These are phyloP conservation scores for Phoma herbarum DNA, from an alignment of 2,329 filamentous ascomycete species.

Conservation along the genomic window DNA sequence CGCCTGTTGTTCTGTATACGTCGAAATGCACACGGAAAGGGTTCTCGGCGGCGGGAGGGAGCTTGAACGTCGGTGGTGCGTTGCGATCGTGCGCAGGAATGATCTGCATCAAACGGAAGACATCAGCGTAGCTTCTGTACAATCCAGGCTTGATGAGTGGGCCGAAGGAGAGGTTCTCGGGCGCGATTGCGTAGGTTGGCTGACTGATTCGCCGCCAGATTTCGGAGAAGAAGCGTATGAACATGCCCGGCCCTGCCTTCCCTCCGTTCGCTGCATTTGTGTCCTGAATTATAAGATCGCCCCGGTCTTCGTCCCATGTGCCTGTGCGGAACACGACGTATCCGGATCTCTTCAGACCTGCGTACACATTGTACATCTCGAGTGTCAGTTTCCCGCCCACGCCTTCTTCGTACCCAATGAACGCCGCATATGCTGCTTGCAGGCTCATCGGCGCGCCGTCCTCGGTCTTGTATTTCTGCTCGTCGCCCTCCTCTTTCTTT, in stretches of 20 bases:
- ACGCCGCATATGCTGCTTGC: slow-evolving; percentile 86
- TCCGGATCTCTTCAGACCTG: slow-evolving; percentile 81
- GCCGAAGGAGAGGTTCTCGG: slow-evolving; percentile 48
- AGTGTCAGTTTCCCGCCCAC: slow-evolving; percentile 64
- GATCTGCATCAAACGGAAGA: slow-evolving; percentile 80
- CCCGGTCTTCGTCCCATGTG: slow-evolving; percentile 52
- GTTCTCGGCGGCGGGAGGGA: slow-evolving; percentile 47
- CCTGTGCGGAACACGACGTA: slow-evolving; percentile 81
- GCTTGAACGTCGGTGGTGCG: slow-evolving; percentile 45
- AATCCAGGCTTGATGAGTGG: slow-evolving; percentile 63
- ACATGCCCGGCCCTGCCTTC: slow-evolving; percentile 26
- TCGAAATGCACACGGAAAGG: slow-evolving; percentile 81
- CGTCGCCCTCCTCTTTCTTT: slow-evolving; percentile 42
- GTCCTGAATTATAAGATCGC: slow-evolving; percentile 23
- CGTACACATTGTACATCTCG: slow-evolving; percentile 88
- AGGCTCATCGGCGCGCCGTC: slow-evolving; percentile 83
- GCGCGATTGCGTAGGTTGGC: slow-evolving; percentile 27
- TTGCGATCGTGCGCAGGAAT: slow-evolving; percentile 74
- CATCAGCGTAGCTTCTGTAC: slow-evolving; percentile 66
- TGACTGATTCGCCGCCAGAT: slow-evolving; percentile 45
- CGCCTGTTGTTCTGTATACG: slow-evolving; percentile 76
- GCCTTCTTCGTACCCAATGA: slow-evolving; percentile 74
- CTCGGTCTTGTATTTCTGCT: slow-evolving; percentile 54
- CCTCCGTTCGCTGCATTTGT: slow-evolving; percentile 14
- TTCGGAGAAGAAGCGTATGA: slow-evolving; percentile 49